Base-by-base conservation (phyloP, 108 stramenopile genomes). In the Skeletonema potamos region DNA sequence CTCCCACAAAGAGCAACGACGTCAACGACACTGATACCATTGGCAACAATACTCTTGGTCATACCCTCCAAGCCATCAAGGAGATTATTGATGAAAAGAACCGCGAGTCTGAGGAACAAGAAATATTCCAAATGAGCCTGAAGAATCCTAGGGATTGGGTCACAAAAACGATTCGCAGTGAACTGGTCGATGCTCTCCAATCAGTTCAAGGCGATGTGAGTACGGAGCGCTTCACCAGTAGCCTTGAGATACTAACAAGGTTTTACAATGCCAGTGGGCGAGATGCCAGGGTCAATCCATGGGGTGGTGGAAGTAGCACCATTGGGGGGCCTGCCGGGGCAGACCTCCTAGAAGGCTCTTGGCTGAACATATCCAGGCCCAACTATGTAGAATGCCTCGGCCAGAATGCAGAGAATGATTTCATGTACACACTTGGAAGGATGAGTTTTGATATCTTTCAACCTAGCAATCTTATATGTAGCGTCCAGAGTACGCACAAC, bases 361-460 rank as follows among this genome's bases (percentile, higher is more conserved):
- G 92, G 92, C 44, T 93, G 17, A 87, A 87, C 22, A 85, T 93
- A 46, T 88, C 90, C 39, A 85, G 87, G 61, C 89, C 93, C 6
- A 85, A 84, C 62, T 94, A 81, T 70, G 83, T 85, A 36, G 90
- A 88, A 30, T 82, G 82, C 36, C 80, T 91, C n/a, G 93, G 90
- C 13, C 70, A 87, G 39, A 91, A 88, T 57, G 66, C 73, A 34
- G 81, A 87, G 32, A 87, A 86, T 12, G 86, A 90, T 10, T 59
- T 51, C 15, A 48, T 85, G 48, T 92, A 87, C 70, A 82, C 87
- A 11, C 61, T 92, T 27, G 87, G 87, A 46, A 72, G 87, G 22
- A 87, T 92, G 74, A 51, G 83, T 20, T 92, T 90, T 70, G 87
- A 86, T 17, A 90, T 90, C 80, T 88, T 87, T 48, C 81, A 81